Evolutionary conservation across 2,329 filamentous ascomycete species (phyloP), one percentile per base, ranked within the genome.

Genomic region (Aspergillus unguis): DNA sequence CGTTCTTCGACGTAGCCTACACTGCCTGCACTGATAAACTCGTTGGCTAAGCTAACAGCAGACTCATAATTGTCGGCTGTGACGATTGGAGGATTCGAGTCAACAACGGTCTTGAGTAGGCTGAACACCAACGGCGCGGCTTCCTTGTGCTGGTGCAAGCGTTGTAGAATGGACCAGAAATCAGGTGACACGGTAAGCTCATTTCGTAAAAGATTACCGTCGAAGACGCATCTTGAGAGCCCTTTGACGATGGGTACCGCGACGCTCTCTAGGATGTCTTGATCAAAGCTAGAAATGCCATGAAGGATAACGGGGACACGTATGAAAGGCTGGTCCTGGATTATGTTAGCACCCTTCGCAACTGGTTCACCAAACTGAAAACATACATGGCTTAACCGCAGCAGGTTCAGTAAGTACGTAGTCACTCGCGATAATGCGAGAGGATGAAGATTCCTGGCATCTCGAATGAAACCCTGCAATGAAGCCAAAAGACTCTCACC

Each of bases 171-270:
- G 4, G 87, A 87, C 94, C 94, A 99, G 71, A 99, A 97, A 66
- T 99, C 94, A 0, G 94, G 94, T 17, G 92, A 97, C 10, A 90
- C 92, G 73, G 95, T 95, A 61, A 97, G 88, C 73, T 97, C 92
- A 61, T 89, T 96, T 52, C 90, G 85, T 28, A 99, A 76, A 9
- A 88, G 84, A 27, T 85, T 85, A 0, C 90, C 84, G 54, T 87
- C 84, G 47, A 87, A 85, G 59, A 96, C 88, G 63, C 92, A 96
- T 41, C 85, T 79, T 41, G 85, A 83, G 27, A 99, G 76, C 0
- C 92, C 92, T 62, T 88, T 86, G 17, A 96, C 77, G 1, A 95
- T 83, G 4, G 90, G 82, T 31, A 84, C 78, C 0, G 91, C 87
- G 11, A 89, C 87, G 68, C 87, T 88, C 48, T 87, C 84, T 23